These are phyloP conservation scores for Porodaedalea pini DNA, from an alignment of 1,284 basidiomycete species.

Conservation along the genomic window DNA sequence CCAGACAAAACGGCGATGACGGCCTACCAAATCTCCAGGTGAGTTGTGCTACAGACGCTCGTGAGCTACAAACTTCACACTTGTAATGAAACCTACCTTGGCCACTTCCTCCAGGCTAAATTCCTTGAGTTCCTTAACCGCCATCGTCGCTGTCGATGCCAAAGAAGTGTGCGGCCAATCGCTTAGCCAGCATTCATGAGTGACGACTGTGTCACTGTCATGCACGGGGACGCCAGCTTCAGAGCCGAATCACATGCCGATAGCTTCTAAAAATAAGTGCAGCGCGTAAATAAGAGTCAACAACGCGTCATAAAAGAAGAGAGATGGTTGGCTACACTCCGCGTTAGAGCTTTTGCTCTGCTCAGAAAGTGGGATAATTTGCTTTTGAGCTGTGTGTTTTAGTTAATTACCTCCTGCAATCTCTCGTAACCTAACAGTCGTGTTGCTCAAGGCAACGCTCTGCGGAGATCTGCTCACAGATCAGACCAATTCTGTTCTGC, in stretches of 20 bases:
- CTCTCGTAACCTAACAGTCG: no score
- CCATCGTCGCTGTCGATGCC: background rate
- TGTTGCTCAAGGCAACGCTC: no score
- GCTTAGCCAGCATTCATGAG: background rate
- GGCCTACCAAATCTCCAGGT: conserved; percentile 61
- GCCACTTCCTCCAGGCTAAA: conserved; percentile 51
- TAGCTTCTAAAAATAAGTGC: no score
- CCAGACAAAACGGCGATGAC: background rate
- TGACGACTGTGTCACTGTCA: background rate
- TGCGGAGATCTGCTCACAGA: no score
- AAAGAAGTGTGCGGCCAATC: background rate
- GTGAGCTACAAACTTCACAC: conserved; percentile 4
- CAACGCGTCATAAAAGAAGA: background rate
- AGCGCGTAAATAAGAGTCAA: conserved; percentile 1
- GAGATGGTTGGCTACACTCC: no score
- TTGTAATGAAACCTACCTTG: conserved; percentile 36
- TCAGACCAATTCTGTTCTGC: no score
- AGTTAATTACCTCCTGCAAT: no score
- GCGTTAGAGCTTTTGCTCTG: no score
- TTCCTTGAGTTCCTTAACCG: conserved; percentile 30
- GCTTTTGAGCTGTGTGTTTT: no score
- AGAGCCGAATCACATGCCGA: background rate
- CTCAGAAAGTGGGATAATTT: no score
- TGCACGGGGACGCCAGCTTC: background rate
- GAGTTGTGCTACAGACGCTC: conserved; percentile 61